Evolutionary conservation across 306 rosid genomes (phyloP).

Genomic region (Adenanthera pavonina): DNA sequence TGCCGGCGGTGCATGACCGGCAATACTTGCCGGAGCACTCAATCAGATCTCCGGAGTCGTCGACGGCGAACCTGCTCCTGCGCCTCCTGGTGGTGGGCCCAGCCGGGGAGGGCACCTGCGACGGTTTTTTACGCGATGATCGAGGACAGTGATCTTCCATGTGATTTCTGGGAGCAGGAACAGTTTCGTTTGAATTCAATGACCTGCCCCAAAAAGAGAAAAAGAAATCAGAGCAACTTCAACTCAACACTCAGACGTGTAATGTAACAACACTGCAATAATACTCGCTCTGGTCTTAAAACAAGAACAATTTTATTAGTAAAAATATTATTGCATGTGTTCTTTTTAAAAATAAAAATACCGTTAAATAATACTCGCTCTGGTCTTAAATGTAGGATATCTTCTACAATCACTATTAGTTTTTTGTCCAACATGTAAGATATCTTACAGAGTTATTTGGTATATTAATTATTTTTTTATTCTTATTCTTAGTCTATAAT

Average conservation of each 20-base stretch:
- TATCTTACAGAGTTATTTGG: too few relatives aligned
- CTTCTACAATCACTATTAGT: too few relatives aligned
- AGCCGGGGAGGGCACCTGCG: slow-evolving; percentile 7
- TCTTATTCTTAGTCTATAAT: too few relatives aligned
- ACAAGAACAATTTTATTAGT: too few relatives aligned
- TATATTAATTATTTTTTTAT: too few relatives aligned
- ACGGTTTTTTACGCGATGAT: slow-evolving; percentile 21
- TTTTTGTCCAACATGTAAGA: too few relatives aligned
- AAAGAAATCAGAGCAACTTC: slow-evolving; percentile 21
- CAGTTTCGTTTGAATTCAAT: background rate
- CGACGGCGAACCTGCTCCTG: slow-evolving; percentile 25
- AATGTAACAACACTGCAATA: background rate
- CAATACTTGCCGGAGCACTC: slow-evolving; percentile 69
- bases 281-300: too few relatives aligned
- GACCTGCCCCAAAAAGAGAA: slow-evolving; percentile 29
- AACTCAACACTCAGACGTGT: background rate
- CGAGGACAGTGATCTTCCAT: slow-evolving; percentile 44
- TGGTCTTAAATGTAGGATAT: too few relatives aligned
- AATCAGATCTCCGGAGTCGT: slow-evolving; percentile 45
- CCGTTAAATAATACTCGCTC: too few relatives aligned
- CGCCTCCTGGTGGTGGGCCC: background rate
- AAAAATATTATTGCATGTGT: too few relatives aligned
- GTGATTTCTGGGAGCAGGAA: slow-evolving; percentile 4
- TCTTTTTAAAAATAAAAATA: too few relatives aligned
- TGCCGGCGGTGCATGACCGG: slow-evolving; percentile 62